phyloP scores from a whole-genome alignment of 2,329 filamentous ascomycete genomes.

The Thelonectria rubi region DNA sequence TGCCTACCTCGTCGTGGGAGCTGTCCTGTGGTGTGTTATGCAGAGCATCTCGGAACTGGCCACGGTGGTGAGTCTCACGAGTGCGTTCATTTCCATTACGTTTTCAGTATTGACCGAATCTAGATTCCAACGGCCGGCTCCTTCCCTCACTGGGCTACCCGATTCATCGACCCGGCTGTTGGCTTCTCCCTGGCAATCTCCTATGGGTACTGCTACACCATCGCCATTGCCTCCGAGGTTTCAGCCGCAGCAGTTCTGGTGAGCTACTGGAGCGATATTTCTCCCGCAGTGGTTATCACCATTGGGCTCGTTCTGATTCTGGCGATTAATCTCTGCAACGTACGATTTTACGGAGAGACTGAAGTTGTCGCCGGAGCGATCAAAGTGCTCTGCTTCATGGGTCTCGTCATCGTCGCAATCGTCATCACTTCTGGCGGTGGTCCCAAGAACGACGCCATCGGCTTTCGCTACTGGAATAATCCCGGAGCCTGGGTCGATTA shows the following conservation, averaged over 20 bases:
- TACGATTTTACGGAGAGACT: conserved; percentile 67
- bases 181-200: conserved; percentile 38
- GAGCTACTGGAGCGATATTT: conserved; percentile 38
- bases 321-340: conserved; percentile 64
- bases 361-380: conserved; percentile 69
- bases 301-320: conserved; percentile 64
- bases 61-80: conserved; percentile 29
- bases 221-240: conserved; percentile 35
- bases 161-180: conserved; percentile 39
- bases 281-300: conserved; percentile 52
- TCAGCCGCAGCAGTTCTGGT: conserved; percentile 37
- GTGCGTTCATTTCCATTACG: rapidly evolving
- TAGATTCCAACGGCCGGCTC: conserved; percentile 39
- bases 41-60: conserved; percentile 40
- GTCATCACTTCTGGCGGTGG: conserved; percentile 67
- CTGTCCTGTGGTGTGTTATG: conserved; percentile 40
- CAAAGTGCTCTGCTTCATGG: conserved; percentile 68
- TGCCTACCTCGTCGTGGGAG: conserved; percentile 34
- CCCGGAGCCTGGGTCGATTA: conserved; percentile 60
- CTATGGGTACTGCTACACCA: conserved; percentile 40
- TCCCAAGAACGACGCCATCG: conserved; percentile 58
- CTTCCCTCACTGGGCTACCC: conserved; percentile 40
- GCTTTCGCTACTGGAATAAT: conserved; percentile 52
- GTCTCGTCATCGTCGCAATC: conserved; percentile 64
- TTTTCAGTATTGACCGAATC: not conserved